Evolutionary conservation across 495 filamentous ascomycete species (phyloP).

Genomic region (Xylaria palmicola): DNA sequence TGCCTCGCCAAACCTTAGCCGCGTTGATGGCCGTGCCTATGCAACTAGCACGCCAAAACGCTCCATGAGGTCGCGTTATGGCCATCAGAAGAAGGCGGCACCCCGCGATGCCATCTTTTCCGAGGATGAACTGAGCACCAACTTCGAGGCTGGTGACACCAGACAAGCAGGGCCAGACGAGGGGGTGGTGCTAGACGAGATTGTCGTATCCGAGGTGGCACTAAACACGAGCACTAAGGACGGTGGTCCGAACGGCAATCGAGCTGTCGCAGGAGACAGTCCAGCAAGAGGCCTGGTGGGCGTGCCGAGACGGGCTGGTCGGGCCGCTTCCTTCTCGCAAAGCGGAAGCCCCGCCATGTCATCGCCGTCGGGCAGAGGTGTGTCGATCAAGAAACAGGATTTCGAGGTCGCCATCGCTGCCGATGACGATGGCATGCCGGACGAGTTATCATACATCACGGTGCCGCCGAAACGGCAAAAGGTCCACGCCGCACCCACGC

Average conservation of each 20-base stretch:
- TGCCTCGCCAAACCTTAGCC: background rate
- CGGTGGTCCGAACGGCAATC: background rate
- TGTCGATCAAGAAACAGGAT: slow-evolving; percentile 12
- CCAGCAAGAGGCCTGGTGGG: background rate
- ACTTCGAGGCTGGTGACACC: background rate
- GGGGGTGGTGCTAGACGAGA: background rate
- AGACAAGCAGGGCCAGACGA: background rate
- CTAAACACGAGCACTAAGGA: background rate
- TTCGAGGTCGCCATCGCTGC: slow-evolving; percentile 13
- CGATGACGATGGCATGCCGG: slow-evolving; percentile 19
- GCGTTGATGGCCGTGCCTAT: background rate
- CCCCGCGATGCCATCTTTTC: background rate
- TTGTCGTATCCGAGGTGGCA: background rate
- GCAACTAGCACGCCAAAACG: slow-evolving; percentile 7
- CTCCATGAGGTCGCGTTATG: background rate
- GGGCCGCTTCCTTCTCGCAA: slow-evolving; percentile 4
- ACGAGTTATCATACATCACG: slow-evolving; percentile 6
- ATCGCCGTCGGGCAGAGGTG: background rate
- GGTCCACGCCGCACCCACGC: slow-evolving; percentile 4
- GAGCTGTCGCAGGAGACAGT: background rate
- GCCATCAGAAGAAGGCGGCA: background rate
- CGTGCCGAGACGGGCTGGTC: background rate
- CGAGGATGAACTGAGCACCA: background rate
- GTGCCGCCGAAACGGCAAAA: slow-evolving; percentile 17
- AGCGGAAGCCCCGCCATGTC: background rate